phyloP scores from a whole-genome alignment of 352 stramenopile species.

The Phytophthora litchii region DNA sequence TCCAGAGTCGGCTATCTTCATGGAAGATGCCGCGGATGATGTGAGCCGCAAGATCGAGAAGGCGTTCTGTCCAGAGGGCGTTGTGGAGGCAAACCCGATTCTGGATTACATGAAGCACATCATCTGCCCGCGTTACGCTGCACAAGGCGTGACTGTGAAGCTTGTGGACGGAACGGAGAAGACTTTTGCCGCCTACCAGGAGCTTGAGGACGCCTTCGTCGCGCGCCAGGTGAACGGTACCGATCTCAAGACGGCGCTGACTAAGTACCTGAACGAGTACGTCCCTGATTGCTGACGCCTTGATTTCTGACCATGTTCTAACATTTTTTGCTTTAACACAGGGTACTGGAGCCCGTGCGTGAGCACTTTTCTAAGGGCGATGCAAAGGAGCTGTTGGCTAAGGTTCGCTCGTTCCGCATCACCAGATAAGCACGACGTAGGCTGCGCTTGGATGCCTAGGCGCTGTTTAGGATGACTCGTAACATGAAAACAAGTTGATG shows the following conservation, averaged over 20 bases:
- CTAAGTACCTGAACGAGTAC: conserved; percentile 93
- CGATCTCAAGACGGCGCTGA: conserved; percentile 94
- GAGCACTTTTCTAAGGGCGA: conserved; percentile 96
- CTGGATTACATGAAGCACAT: conserved; percentile 98
- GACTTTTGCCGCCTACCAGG: conserved; percentile 90
- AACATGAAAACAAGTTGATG: conserved; percentile 15
- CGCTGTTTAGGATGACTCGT: conserved; percentile 4
- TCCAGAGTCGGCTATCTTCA: conserved; percentile 98
- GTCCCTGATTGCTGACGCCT: conserved; percentile 21
- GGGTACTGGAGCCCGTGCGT: conserved; percentile 96
- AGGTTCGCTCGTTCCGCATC: conserved; percentile 97
- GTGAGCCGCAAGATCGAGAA: conserved; percentile 99
- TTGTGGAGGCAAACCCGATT: conserved; percentile 94
- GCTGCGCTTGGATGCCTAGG: neutral
- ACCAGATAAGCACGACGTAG: conserved; percentile 73
- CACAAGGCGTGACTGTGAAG: conserved; percentile 57
- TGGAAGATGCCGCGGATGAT: conserved; percentile 96
- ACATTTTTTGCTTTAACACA: conserved; percentile 34
- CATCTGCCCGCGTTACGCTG: conserved; percentile 89
- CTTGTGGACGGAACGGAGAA: conserved; percentile 53
- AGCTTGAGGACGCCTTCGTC: conserved; percentile 93
- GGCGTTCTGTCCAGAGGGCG: conserved; percentile 94
- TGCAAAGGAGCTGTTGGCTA: conserved; percentile 94
- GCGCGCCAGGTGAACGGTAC: conserved; percentile 89
- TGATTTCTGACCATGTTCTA: conserved; percentile 6